phyloP scores from a whole-genome alignment of 2,329 filamentous ascomycete genomes.

The Didymella segeticola region DNA sequence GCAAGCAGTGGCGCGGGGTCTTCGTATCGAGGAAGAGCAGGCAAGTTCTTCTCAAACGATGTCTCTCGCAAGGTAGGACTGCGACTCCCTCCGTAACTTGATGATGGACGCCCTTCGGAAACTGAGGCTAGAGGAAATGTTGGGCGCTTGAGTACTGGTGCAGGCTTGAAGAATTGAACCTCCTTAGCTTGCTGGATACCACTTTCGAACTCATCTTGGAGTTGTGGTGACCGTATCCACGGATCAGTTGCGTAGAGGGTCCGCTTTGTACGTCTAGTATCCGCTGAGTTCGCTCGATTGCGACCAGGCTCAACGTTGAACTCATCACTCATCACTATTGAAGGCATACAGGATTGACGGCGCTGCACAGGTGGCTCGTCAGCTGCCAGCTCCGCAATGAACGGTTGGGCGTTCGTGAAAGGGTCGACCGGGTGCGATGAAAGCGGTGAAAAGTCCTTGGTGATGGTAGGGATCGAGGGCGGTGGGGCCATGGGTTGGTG shows the following conservation, averaged over 20 bases:
- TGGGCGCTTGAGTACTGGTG: constrained; percentile 33
- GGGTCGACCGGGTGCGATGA: constrained; percentile 42
- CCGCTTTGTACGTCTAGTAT: constrained; percentile 33
- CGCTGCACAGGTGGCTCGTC: constrained; percentile 18
- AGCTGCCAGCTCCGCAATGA: constrained; percentile 20
- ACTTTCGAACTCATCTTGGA: constrained; percentile 22
- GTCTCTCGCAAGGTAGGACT: constrained; percentile 23
- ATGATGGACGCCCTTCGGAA: constrained; percentile 34
- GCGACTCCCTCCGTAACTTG: constrained; percentile 33
- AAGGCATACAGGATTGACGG: constrained; percentile 32
- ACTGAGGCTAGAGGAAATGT: constrained; percentile 19
- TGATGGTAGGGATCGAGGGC: constrained; percentile 22
- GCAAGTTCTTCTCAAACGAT: constrained; percentile 39
- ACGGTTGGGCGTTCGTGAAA: constrained; percentile 21
- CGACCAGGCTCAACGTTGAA: constrained; percentile 26
- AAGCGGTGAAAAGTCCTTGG: constrained; percentile 40
- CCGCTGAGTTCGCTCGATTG: constrained; percentile 40
- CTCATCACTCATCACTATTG: constrained; percentile 20
- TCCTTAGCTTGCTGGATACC: constrained; percentile 22
- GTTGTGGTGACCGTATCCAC: constrained; percentile 36
- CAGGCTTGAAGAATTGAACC: constrained; percentile 20
- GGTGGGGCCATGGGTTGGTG: constrained; percentile 4
- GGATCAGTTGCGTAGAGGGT: constrained; percentile 39
- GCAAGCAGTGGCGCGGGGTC: constrained; percentile 40
- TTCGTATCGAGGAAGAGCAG: constrained; percentile 39